Conservation (phyloP, 257 asterid genomes). For the Voacanga thouarsii region DNA sequence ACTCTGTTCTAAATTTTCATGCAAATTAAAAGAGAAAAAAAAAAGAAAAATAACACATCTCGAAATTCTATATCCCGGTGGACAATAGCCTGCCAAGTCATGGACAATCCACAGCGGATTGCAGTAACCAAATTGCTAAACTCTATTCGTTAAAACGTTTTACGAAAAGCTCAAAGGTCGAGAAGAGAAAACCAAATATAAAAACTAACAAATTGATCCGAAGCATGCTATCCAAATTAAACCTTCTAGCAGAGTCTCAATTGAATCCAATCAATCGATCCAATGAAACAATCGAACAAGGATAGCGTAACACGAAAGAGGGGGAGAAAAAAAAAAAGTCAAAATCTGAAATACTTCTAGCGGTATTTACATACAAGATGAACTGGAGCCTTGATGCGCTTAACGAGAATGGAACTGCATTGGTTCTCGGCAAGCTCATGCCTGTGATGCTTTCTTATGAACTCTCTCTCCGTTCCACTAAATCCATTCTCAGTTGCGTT, state of each 20-base stretch:
- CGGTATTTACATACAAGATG: constrained; percentile 49
- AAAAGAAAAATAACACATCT: background rate
- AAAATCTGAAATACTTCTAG: background rate
- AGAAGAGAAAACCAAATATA: background rate
- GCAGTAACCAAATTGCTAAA: background rate
- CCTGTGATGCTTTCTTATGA: constrained; percentile 51
- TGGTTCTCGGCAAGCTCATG: constrained; percentile 55
- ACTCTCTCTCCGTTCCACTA: constrained; percentile 47
- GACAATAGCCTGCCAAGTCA: background rate
- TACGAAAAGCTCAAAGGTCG: background rate
- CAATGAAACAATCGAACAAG: background rate
- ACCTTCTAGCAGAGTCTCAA: constrained; percentile 11
- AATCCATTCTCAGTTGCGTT: constrained; percentile 39
- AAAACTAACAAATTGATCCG: background rate
- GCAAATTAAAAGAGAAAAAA: background rate
- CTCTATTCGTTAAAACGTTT: background rate
- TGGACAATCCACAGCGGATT: background rate
- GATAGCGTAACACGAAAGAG: background rate
- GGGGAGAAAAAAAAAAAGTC: background rate
- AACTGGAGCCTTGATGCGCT: constrained; percentile 66
- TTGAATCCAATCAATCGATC: constrained; percentile 12
- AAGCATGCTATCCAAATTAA: constrained; percentile 9
- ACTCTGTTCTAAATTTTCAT: background rate
- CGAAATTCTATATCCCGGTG: background rate
- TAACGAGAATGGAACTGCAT: constrained; percentile 61